Base-by-base conservation (phyloP, 306 rosid genomes). In the Albizia julibrissin region DNA sequence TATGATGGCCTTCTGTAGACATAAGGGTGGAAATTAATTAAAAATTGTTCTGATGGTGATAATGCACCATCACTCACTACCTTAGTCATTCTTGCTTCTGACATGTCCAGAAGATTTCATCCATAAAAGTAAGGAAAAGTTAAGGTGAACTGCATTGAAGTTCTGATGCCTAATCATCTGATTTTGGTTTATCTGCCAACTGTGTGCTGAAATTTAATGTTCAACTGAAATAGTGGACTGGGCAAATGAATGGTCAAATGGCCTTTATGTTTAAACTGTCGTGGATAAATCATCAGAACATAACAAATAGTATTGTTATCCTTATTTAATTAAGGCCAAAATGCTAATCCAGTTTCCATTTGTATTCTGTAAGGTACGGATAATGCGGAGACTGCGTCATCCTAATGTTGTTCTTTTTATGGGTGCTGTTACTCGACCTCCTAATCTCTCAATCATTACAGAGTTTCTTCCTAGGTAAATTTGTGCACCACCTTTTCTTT, bases 341-440 rank as follows among this genome's bases (percentile, higher is more conserved):
- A 39, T 3, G 34, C 34, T 49, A 62, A 85, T 85, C 75, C 31
- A 26, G 7, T 72, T 83, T 49, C 73, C 66, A 29, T 90, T 74
- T 70, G 75, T 84, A 54, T 77, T 72, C 79, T 77, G 70, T 81
- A 83, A 95, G 99, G 98, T 95, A 69, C 90, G 94, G 85, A 95
- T 95, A 91, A 95, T 95, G 99, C 97, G 98, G 21, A 91, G 94
- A 64, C 84, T 95, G 83, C 98, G 99, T 3, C 99, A 92, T 95
- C 99, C 99, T 49, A 95, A 95, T 83, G 89, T 95, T 80, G 98
- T 95, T 83, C 97, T 95, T 72, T 95, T 95, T 79, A 92, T 95
- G 98, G 99, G 99, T 83, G 99, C 99, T 65, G 97, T 95, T 85
- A 95, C 98, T 46, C 98, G 98, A 75, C 94, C 99, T 62, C 99